phyloP scores from a whole-genome alignment of 169 alveolate species.

The Plasmodium coatneyi region DNA sequence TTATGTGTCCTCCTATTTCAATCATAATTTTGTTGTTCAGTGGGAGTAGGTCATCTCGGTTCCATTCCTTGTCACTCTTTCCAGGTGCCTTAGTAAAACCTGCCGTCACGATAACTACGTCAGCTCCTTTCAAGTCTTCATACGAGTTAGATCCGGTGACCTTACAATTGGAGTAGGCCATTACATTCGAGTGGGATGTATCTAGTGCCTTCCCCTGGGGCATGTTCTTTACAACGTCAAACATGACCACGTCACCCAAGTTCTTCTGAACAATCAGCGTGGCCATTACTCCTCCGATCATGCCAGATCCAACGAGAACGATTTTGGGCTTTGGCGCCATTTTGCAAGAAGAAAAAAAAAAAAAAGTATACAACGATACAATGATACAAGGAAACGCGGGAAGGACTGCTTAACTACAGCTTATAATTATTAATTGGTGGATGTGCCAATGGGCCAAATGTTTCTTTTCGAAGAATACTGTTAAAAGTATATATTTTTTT shows the following conservation, averaged over 20 bases:
- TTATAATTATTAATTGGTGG: neutral
- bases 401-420: neutral
- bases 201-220: conserved; percentile 90
- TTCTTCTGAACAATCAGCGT: conserved; percentile 84
- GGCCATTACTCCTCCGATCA: conserved; percentile 89
- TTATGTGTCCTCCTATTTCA: conserved; percentile 88
- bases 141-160: conserved; percentile 82
- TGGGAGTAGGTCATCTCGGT: conserved; percentile 88
- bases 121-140: conserved; percentile 83
- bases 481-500: too few relatives aligned
- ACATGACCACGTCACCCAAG: conserved; percentile 86
- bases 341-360: neutral
- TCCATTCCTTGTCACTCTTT: conserved; percentile 88
- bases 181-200: conserved; percentile 82
- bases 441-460: neutral
- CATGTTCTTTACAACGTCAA: conserved; percentile 87
- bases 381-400: neutral
- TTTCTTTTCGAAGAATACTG: too few relatives aligned
- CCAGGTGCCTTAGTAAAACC: conserved; percentile 83
- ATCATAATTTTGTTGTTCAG: conserved; percentile 85
- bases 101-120: conserved; percentile 89
- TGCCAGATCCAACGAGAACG: conserved; percentile 88
- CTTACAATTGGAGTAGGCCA: conserved; percentile 79
- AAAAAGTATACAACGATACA: neutral
- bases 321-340: conserved; percentile 79